phyloP scores from a whole-genome alignment of 2,329 filamentous ascomycete species.

The Phoma sp. region DNA sequence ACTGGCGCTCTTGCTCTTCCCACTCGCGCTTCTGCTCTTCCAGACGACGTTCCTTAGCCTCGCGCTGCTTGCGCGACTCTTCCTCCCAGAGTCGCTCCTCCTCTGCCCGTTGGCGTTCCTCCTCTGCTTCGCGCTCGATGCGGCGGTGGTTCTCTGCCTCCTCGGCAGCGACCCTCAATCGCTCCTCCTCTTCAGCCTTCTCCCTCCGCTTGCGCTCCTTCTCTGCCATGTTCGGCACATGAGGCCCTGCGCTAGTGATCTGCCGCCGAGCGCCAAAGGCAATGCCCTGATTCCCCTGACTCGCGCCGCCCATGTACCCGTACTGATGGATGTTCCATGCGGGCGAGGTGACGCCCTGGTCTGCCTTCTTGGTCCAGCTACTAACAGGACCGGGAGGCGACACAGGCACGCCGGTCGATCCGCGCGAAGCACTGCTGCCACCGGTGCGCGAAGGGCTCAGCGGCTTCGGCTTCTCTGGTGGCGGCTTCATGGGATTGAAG shows the following conservation, averaged over 20 bases:
- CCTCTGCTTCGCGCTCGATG: slow-evolving; percentile 63
- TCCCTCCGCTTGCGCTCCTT: slow-evolving; percentile 74
- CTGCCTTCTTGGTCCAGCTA: slow-evolving; percentile 86
- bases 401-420: slow-evolving; percentile 55
- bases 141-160: slow-evolving; percentile 58
- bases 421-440: slow-evolving; percentile 64
- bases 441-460: slow-evolving; percentile 57
- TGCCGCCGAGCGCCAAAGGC: slow-evolving; percentile 90
- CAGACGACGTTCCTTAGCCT: slow-evolving; percentile 63
- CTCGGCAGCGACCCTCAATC: slow-evolving; percentile 56
- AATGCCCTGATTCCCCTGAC: slow-evolving; percentile 92
- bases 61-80: slow-evolving; percentile 65
- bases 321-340: slow-evolving; percentile 99
- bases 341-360: slow-evolving; percentile 80
- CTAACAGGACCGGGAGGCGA: slow-evolving; percentile 67
- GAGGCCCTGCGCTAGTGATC: slow-evolving; percentile 82
- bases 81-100: slow-evolving; percentile 73
- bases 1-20: slow-evolving; percentile 77
- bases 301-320: slow-evolving; percentile 94
- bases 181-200: slow-evolving; percentile 62
- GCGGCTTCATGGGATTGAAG: slow-evolving; percentile 52
- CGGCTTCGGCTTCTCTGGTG: slow-evolving; percentile 32
- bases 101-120: slow-evolving; percentile 65
- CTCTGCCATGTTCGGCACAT: slow-evolving; percentile 80
- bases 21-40: slow-evolving; percentile 74